Evolutionary conservation across 805 yeast species (phyloP).

Genomic region (Candida boleticola): DNA sequence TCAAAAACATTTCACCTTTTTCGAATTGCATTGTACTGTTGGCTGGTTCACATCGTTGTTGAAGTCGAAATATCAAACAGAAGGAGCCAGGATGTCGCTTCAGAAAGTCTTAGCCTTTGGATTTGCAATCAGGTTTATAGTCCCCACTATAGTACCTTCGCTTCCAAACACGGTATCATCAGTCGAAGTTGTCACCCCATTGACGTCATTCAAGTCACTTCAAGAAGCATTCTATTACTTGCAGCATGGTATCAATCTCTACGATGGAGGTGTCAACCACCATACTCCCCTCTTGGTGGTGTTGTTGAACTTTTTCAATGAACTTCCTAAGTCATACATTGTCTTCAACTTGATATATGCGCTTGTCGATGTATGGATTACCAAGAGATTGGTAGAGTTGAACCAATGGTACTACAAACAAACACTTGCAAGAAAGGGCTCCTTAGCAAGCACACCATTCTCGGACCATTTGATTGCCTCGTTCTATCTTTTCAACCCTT

Average conservation of each 20-base stretch:
- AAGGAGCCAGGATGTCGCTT: too few relatives aligned
- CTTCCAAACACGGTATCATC: slow-evolving; percentile 26
- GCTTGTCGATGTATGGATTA: slow-evolving; percentile 55
- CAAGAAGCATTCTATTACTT: slow-evolving; percentile 52
- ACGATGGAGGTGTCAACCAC: slow-evolving; percentile 83
- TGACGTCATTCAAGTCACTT: slow-evolving; percentile 59
- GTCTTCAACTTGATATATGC: slow-evolving; percentile 50
- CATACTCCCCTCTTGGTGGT: slow-evolving; percentile 76
- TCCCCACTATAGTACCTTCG: slow-evolving; percentile 35
- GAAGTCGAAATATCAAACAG: too few relatives aligned
- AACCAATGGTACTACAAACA: slow-evolving; percentile 39
- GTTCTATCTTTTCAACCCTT: slow-evolving; percentile 77
- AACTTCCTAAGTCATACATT: slow-evolving; percentile 18
- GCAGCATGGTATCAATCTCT: slow-evolving; percentile 57
- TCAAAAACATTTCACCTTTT: too few relatives aligned
- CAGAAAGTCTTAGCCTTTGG: slow-evolving; percentile 16
- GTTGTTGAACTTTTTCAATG: slow-evolving; percentile 41
- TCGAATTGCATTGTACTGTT: too few relatives aligned
- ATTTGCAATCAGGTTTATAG: slow-evolving; percentile 29
- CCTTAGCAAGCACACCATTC: slow-evolving; percentile 15
- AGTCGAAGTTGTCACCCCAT: slow-evolving; percentile 69
- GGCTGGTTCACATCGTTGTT: too few relatives aligned
- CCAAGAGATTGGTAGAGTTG: slow-evolving; percentile 50
- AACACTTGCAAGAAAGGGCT: slow-evolving; percentile 13
- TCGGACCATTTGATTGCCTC: slow-evolving; percentile 52